Evolutionary conservation across 140 eudicot species (phyloP).

Genomic region (Cichorium intybus): DNA sequence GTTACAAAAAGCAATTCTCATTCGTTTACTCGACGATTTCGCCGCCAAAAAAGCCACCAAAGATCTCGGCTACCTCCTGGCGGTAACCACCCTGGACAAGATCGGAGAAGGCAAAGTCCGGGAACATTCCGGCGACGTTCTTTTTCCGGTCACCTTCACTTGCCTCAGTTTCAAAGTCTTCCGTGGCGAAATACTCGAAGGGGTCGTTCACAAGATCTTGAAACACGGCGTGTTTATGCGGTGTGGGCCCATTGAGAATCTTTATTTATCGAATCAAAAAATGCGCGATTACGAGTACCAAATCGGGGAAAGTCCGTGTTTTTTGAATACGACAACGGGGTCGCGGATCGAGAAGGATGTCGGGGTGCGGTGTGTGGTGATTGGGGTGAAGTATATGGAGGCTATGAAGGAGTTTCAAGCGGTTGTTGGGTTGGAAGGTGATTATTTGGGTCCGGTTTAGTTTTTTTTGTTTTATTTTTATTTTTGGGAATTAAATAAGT

Average conservation of each 20-base stretch:
- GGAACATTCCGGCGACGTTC: constrained; percentile 67
- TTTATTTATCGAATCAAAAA: constrained; percentile 57
- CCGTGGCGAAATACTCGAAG: constrained; percentile 64
- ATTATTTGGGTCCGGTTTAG: constrained; percentile 66
- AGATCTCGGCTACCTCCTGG: constrained; percentile 69
- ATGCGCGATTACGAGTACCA: constrained; percentile 64
- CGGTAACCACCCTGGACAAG: constrained; percentile 56
- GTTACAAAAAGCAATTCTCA: constrained; percentile 59
- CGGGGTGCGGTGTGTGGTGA: constrained; percentile 50
- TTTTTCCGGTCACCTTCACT: constrained; percentile 65
- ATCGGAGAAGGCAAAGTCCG: constrained; percentile 79
- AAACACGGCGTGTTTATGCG: constrained; percentile 74
- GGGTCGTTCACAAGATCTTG: constrained; percentile 57
- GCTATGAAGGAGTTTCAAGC: constrained; percentile 74
- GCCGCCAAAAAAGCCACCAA: constrained; percentile 62
- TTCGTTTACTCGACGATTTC: constrained; percentile 63
- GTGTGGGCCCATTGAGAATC: constrained; percentile 74
- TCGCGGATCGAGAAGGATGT: constrained; percentile 68
- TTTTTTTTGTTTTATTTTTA: neutral
- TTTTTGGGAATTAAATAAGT: too few species aligned
- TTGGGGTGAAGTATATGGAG: constrained; percentile 64
- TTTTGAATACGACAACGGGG: constrained; percentile 49
- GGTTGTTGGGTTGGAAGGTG: constrained; percentile 65
- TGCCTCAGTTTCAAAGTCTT: constrained; percentile 68
- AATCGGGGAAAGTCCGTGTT: constrained; percentile 62